A percentile compares a stretch with the other conserved stretches of the same genome.
phyloP scores from a whole-genome alignment of 306 rosid species.

The Begonia loranthoides region DNA sequence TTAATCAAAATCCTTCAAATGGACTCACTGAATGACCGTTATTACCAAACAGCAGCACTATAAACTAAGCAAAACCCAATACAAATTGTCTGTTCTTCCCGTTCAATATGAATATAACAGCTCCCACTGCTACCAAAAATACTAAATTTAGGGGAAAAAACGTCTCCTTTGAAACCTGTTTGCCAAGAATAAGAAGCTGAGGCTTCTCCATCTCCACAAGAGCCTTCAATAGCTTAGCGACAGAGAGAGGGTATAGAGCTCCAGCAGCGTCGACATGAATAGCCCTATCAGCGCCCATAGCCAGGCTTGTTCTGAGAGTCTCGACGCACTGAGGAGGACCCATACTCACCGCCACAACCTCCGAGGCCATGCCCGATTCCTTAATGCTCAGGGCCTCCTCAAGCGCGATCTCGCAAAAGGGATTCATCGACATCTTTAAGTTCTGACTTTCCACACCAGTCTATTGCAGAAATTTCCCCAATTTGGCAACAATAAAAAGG shows the following conservation, averaged over 20 bases:
- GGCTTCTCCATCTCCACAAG: constrained; percentile 77
- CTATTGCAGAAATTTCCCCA: constrained; percentile 14
- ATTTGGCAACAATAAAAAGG: constrained; percentile 5
- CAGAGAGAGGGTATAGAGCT: constrained; percentile 48
- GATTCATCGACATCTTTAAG: constrained; percentile 98
- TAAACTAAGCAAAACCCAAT: too few species aligned
- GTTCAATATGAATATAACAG: too few species aligned
- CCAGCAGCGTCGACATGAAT: constrained; percentile 55
- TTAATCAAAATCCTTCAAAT: too few species aligned
- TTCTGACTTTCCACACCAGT: constrained; percentile 88
- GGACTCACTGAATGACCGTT: too few species aligned
- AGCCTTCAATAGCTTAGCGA: constrained; percentile 66
- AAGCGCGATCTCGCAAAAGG: constrained; percentile 87
- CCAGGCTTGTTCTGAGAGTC: constrained; percentile 75
- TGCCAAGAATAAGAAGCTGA: constrained; percentile 68
- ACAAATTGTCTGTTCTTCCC: too few species aligned
- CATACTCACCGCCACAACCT: constrained; percentile 79
- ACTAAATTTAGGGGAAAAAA: too few species aligned
- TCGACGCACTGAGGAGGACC: constrained; percentile 67
- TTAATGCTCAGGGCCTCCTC: constrained; percentile 85
- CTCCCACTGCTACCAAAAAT: too few species aligned
- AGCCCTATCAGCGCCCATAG: constrained; percentile 89
- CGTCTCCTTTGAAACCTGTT: constrained; percentile 35
- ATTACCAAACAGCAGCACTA: too few species aligned
- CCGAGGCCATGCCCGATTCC: constrained; percentile 68